phyloP scores from a whole-genome alignment of 2,329 filamentous ascomycete genomes.

The Sclerotiophoma versabilis region DNA sequence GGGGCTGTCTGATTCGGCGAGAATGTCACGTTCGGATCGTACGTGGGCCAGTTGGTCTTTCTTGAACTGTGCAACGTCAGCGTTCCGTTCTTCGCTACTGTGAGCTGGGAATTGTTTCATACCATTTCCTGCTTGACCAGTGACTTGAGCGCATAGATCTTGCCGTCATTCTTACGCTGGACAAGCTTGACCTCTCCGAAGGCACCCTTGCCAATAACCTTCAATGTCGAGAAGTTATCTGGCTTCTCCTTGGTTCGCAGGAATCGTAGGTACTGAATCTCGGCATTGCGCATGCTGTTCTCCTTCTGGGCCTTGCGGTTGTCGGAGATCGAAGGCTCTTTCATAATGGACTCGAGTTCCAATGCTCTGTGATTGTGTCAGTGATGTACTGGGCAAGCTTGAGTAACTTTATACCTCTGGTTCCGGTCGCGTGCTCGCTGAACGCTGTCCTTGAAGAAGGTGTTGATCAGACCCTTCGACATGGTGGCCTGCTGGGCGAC shows the following conservation, averaged over 20 bases:
- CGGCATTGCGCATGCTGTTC: conserved; percentile 83
- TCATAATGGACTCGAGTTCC: conserved; percentile 86
- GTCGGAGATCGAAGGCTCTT: conserved; percentile 76
- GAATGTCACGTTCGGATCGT: conserved; percentile 94
- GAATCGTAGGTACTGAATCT: conserved; percentile 93
- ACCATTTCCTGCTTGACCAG: conserved; percentile 97
- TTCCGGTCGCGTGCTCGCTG: conserved; percentile 95
- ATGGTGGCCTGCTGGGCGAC: conserved; percentile 76
- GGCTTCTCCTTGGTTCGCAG: conserved; percentile 91
- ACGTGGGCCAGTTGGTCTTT: conserved; percentile 98
- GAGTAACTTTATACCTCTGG: conserved; percentile 70
- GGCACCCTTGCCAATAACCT: conserved; percentile 98
- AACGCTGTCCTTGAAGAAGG: conserved; percentile 98
- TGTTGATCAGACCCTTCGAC: conserved; percentile 69
- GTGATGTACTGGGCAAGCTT: background rate
- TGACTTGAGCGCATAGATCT: conserved; percentile 98
- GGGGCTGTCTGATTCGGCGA: conserved; percentile 98
- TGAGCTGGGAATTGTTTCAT: conserved; percentile 11
- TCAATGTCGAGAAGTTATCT: conserved; percentile 93
- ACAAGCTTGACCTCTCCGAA: conserved; percentile 99
- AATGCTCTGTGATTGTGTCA: conserved; percentile 71
- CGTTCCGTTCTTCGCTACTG: background rate
- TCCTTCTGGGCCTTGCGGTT: conserved; percentile 83
- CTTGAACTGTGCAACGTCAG: conserved; percentile 70
- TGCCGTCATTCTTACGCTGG: conserved; percentile 93